Evolutionary conservation across 805 yeast species (phyloP).

Genomic region (Zygoascus biomembranicola): DNA sequence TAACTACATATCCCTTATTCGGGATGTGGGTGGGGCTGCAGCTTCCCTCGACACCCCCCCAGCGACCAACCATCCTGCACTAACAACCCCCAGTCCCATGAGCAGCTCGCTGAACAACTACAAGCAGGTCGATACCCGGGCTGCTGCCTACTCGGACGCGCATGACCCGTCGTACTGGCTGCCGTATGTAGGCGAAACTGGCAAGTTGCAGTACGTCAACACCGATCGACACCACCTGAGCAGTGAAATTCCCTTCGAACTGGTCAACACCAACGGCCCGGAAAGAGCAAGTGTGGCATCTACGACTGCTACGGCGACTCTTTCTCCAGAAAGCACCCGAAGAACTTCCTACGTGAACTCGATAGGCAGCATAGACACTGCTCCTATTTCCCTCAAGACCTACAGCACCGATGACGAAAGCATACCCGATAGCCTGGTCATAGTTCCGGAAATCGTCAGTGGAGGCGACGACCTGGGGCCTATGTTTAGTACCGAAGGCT

Average conservation of each 20-base stretch:
- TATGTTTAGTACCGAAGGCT: background rate
- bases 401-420: background rate
- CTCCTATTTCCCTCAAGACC: background rate
- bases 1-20: conserved; percentile 36
- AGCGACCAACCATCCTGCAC: background rate
- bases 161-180: conserved; percentile 25
- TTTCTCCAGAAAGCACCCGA: conserved; percentile 7
- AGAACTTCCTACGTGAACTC: background rate
- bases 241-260: conserved; percentile 17
- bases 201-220: conserved; percentile 18
- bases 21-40: conserved; percentile 26
- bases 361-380: background rate
- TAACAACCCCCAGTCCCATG: background rate
- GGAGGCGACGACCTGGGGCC: background rate
- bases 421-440: background rate
- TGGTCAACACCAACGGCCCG: background rate
- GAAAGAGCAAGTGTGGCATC: background rate
- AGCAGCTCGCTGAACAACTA: background rate
- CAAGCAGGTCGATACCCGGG: background rate
- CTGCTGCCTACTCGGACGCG: background rate
- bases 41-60: conserved; percentile 2
- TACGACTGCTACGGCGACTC: conserved; percentile 5
- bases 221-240: conserved; percentile 12
- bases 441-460: background rate
- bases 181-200: conserved; percentile 24